Conservation (phyloP, 1,284 basidiomycete species). For the Uromyces viciae-fabae region DNA sequence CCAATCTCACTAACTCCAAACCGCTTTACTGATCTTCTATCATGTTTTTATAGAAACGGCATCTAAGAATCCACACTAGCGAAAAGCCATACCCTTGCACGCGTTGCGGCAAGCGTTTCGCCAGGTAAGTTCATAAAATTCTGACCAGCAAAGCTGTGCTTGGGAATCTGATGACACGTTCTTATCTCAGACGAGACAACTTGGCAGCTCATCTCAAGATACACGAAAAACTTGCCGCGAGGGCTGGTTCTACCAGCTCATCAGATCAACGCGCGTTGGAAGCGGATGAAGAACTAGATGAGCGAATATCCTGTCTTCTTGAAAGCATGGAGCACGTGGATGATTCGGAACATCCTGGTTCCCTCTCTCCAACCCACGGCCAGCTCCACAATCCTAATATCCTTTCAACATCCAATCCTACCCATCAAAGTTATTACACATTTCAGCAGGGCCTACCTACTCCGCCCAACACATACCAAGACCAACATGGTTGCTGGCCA, state of each 20-base stretch:
- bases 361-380: slow-evolving; percentile 33
- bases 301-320: slow-evolving; percentile 26
- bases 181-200: slow-evolving; percentile 66
- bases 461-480: slow-evolving; percentile 36
- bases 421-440: slow-evolving; percentile 26
- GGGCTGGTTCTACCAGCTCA: slow-evolving; percentile 45
- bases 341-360: slow-evolving; percentile 30
- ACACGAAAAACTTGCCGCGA: slow-evolving; percentile 59
- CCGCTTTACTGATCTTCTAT: neutral
- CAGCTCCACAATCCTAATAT: slow-evolving; percentile 16
- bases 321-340: slow-evolving; percentile 42
- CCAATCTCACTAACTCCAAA: neutral
- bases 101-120: slow-evolving; percentile 69
- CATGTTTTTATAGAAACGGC: slow-evolving; percentile 60
- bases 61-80: slow-evolving; percentile 81
- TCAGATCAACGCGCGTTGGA: slow-evolving; percentile 43
- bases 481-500: slow-evolving; percentile 40
- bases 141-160: neutral
- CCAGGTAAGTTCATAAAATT: slow-evolving; percentile 8
- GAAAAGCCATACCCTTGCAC: slow-evolving; percentile 74
- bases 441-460: slow-evolving; percentile 40
- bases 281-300: slow-evolving; percentile 41
- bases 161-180: neutral
- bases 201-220: slow-evolving; percentile 75
- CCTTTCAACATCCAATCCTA: slow-evolving; percentile 2